phyloP scores from a whole-genome alignment of 2,329 filamentous ascomycete genomes.

The Biscogniauxia sp. region DNA sequence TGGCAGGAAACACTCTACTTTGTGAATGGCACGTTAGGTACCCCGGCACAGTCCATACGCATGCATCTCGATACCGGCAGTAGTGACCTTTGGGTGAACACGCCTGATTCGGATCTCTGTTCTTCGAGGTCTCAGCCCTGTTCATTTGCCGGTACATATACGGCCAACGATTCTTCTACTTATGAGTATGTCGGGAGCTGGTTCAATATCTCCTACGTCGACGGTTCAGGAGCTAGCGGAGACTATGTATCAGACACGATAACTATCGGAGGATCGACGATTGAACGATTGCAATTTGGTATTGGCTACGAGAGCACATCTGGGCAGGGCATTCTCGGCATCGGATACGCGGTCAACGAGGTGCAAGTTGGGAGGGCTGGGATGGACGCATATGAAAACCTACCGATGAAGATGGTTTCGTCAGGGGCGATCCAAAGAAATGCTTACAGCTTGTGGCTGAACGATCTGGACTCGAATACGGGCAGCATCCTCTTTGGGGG shows the following conservation, averaged over 20 bases:
- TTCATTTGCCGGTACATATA: conserved; percentile 62
- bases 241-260: conserved; percentile 80
- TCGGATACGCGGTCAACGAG: conserved; percentile 80
- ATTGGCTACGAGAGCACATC: conserved; percentile 64
- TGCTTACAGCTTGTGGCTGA: conserved; percentile 73
- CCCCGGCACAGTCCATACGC: conserved; percentile 55
- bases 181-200: conserved; percentile 69
- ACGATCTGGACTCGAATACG: conserved; percentile 63
- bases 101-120: conserved; percentile 60
- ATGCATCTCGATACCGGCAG: conserved; percentile 68
- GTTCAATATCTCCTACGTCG: conserved; percentile 87
- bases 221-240: conserved; percentile 72
- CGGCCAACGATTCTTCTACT: conserved; percentile 69
- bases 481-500: conserved; percentile 75
- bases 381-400: conserved; percentile 60
- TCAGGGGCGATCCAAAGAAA: conserved; percentile 61
- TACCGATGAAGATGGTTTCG: conserved; percentile 63
- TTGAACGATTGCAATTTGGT: conserved; percentile 66
- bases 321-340: conserved; percentile 74
- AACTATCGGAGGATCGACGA: conserved; percentile 50
- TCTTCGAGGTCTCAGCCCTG: conserved; percentile 49
- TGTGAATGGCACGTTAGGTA: conserved; percentile 61
- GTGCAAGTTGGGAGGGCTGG: conserved; percentile 62
- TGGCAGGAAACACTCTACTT: conserved; percentile 61
- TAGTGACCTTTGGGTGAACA: conserved; percentile 71